Base-by-base conservation (phyloP, 129 eudicot genomes). In the Helichrysum umbraculigerum region DNA sequence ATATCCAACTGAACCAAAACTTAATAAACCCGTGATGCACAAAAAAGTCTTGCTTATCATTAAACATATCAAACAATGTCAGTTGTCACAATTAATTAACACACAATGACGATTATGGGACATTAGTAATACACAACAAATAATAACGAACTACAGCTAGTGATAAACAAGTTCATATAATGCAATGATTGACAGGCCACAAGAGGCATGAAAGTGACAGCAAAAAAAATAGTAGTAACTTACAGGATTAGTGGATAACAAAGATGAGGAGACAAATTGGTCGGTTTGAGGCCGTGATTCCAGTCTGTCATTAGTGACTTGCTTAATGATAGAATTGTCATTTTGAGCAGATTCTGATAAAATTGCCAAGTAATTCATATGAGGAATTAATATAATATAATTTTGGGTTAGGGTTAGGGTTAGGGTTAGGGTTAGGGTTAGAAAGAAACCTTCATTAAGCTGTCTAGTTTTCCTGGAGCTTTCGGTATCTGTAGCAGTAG, bases 401-500 rank as follows among this genome's bases (percentile, higher is more conserved):
- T 22, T 57, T 54, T 5, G 2, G 20, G 15, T 64, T 63, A 70
- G 61, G 39, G 37, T 52, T 50, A 33, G 66, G 33, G 39, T 19
- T 41, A 35, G 42, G 68, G 61, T 51, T 20, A 76, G 52, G 11
- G 71, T 6, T 21, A 42, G 37, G 62, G 7, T 7, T 9, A 21
- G 70, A 44, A 16, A 66, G 7, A 56, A 68, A 93, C 95, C 96
- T 85, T 90, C 92, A 66, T 85, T 78, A 16, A 88, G 90, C 58
- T 86, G 92, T 82, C 96, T 88, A 20, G 88, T 88, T 66, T 73
- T 85, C 63, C 81, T 87, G 47, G 87, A 79, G 58, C 80, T 83
- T 17, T 85, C 81, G 68, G 75, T 74, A 67, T 78, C 86, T 42
- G 81, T 6, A 58, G 42, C 54, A 15, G 37, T 47, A 64, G 33